Evolutionary conservation across 2,329 filamentous ascomycete genomes (phyloP), one percentile per base, ranked within the genome.

Genomic region (Aspergillus nomiae): DNA sequence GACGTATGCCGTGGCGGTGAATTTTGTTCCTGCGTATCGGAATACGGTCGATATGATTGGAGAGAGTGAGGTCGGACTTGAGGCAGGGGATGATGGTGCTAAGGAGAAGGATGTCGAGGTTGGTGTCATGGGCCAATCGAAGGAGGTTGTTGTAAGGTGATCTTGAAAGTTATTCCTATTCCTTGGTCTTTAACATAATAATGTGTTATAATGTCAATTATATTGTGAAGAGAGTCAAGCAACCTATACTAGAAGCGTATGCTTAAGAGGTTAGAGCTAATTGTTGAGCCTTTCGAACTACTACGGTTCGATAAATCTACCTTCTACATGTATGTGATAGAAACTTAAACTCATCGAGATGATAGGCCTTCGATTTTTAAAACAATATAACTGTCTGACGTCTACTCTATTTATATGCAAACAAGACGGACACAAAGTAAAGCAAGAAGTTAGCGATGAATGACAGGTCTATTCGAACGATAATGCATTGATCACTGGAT

Each of bases 11-110:
- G 46, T 87, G 24, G 83, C 83, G 8, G 87, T 89, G 64, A 92
- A 92, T 76, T 91, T 91, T 68, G 79, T 87, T 5, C 87, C 88
- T 0, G 77, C 81, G 3, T 92, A 92, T 72, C 81, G 84, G 38
- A 78, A 84, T 60, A 85, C 88, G 0, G 86, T 88, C 3, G 90
- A 92, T 71, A 81, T 77, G 61, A 79, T 85, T 48, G 80, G 79
- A 0, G 77, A 77, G 41, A 80, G 82, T 8, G 78, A 78, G 26
- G 76, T 86, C 64, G 83, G 83, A 1, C 65, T 78, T 9, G 66
- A 65, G n/a, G 67, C 67, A 34, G 69, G 68, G 36, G 73, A 78
- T 61, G 74, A 78, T 61, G 74, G 74, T 65, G 71, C 63, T 14
- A 63, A 46, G n/a, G 56, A 43, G 50, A 65, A 65, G 45, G 64